Evolutionary conservation across 176 grass and related monocot genomes (phyloP).

Genomic region (Oryza coarctata): DNA sequence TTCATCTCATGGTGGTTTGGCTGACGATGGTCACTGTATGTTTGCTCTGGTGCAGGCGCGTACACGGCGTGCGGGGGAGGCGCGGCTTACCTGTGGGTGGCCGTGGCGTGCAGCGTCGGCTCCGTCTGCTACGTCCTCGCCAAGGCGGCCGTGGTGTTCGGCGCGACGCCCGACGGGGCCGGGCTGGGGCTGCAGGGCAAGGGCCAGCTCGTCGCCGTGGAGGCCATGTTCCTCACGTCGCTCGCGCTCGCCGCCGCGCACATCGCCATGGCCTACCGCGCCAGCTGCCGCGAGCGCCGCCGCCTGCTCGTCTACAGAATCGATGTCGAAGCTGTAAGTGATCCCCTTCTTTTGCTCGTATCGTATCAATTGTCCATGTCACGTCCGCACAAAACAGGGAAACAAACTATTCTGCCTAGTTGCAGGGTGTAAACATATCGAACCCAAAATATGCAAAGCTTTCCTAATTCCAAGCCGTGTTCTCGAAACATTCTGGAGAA

Average conservation of each 20-base stretch:
- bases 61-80: slow-evolving; percentile 59
- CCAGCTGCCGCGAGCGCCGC: slow-evolving; percentile 65
- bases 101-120: slow-evolving; percentile 54
- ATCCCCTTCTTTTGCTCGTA: not conserved
- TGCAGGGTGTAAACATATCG: not conserved
- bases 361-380: not conserved
- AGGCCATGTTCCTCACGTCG: slow-evolving; percentile 82
- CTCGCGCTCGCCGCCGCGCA: slow-evolving; percentile 72
- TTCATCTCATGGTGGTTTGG: not conserved
- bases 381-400: not conserved
- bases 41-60: slow-evolving; percentile 36
- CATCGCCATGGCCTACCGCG: slow-evolving; percentile 75
- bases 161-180: not conserved
- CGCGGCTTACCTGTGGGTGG: slow-evolving; percentile 65
- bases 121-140: slow-evolving; percentile 74
- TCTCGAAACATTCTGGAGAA: not conserved
- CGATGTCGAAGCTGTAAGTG: slow-evolving; percentile 84
- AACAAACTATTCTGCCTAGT: not conserved
- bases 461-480: not conserved
- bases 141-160: slow-evolving; percentile 56
- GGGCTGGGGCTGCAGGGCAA: slow-evolving; percentile 29
- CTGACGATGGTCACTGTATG: not conserved
- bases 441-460: not conserved
- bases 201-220: slow-evolving; percentile 50
- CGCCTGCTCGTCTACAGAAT: slow-evolving; percentile 84